A percentile compares a stretch with the other conserved stretches of the same genome.
Evolutionary conservation across 345 rosid species (phyloP).

Genomic region (Populus ilicifolia): DNA sequence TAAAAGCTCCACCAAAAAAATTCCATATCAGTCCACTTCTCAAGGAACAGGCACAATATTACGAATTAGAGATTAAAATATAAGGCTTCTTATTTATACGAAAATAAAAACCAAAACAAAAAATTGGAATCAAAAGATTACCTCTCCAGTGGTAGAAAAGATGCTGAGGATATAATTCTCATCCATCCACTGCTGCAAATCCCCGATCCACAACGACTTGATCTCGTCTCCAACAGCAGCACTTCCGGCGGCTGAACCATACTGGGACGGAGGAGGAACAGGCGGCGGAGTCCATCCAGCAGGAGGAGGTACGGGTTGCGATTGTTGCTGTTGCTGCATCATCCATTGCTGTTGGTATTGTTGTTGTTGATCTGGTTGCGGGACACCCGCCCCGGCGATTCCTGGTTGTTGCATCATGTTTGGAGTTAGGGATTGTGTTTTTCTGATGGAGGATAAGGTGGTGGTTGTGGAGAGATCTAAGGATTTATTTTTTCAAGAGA

Average conservation of each 20-base stretch:
- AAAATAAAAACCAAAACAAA: background rate
- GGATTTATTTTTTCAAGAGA: background rate
- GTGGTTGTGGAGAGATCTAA: background rate
- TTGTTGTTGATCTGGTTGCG: conserved; percentile 47
- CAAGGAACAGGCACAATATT: background rate
- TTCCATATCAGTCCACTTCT: background rate
- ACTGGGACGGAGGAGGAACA: conserved; percentile 57
- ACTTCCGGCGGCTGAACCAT: conserved; percentile 16
- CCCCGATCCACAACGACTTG: conserved; percentile 91
- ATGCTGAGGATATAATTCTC: conserved; percentile 61
- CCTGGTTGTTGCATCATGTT: conserved; percentile 79
- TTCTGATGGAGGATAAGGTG: background rate
- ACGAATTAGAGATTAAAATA: background rate
- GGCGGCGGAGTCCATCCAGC: conserved; percentile 79
- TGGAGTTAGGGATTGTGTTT: background rate
- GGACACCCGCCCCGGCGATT: conserved; percentile 40
- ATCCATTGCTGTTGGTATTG: conserved; percentile 56
- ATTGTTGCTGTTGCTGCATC: conserved; percentile 55
- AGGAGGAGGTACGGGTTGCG: conserved; percentile 62
- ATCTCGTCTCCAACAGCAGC: conserved; percentile 37
- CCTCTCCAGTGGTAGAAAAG: conserved; percentile 68
- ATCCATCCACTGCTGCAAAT: conserved; percentile 90
- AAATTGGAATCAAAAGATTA: conserved; percentile 10
- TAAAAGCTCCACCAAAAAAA: background rate
- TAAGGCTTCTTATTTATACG: background rate